Conservation (phyloP, 441 rosid species). For the Gossypium davidsonii region DNA sequence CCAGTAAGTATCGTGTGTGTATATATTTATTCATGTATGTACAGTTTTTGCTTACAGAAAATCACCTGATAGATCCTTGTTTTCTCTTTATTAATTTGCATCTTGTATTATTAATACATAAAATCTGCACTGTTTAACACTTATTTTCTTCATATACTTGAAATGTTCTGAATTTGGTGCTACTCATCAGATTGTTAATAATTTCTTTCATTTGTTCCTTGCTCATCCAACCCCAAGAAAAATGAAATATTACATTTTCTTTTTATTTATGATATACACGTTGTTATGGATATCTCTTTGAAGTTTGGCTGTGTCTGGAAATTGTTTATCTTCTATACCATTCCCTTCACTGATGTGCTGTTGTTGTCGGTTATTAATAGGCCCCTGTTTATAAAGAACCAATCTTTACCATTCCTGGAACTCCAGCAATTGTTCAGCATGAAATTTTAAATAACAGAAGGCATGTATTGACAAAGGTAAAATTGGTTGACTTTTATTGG, state of each 20-base stretch:
- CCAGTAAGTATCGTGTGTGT: conserved; percentile 50
- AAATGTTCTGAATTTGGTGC: not conserved
- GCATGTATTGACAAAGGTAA: conserved; percentile 96
- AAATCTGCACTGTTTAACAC: not conserved
- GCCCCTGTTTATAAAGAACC: conserved; percentile 84
- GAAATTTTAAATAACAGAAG: conserved; percentile 89
- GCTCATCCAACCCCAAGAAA: not conserved
- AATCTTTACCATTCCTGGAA: conserved; percentile 67
- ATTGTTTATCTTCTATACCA: not conserved
- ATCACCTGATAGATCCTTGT: not conserved
- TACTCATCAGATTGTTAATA: not conserved
- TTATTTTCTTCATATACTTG: conserved; percentile 7
- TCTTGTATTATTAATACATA: conserved; percentile 1
- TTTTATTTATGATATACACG: not conserved
- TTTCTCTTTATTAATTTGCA: conserved; percentile 2
- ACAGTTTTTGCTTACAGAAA: conserved; percentile 5
- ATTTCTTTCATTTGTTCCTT: not conserved
- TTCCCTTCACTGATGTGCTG: not conserved
- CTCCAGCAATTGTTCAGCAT: conserved; percentile 90
- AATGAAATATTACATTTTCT: not conserved
- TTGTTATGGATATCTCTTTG: conserved; percentile 2
- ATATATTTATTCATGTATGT: not conserved
- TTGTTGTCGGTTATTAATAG: conserved; percentile 31
- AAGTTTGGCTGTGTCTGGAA: not conserved
- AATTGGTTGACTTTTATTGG: conserved; percentile 1